phyloP scores from a whole-genome alignment of 2,329 filamentous ascomycete genomes.

The Neonectria neomacrospora region DNA sequence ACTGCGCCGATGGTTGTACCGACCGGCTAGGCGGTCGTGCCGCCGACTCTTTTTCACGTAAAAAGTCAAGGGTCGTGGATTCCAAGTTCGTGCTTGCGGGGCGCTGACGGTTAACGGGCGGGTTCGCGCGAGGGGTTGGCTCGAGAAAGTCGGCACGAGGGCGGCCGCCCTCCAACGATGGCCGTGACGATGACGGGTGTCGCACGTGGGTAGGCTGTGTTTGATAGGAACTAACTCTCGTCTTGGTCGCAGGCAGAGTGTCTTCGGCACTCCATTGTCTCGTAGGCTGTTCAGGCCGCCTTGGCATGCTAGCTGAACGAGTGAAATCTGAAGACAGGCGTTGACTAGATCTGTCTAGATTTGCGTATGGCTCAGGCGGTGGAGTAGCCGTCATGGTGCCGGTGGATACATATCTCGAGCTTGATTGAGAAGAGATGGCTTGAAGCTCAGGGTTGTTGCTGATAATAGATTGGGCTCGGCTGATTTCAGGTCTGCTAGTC shows the following conservation, averaged over 20 bases:
- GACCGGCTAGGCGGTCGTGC: slow-evolving; percentile 52
- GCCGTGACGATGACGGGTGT: slow-evolving; percentile 41
- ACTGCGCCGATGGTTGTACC: slow-evolving; percentile 35
- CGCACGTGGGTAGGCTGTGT: slow-evolving; percentile 42
- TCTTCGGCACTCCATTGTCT: slow-evolving; percentile 36
- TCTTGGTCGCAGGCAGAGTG: slow-evolving; percentile 27
- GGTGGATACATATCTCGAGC: slow-evolving; percentile 61
- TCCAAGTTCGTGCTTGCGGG: slow-evolving; percentile 87
- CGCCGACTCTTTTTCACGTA: slow-evolving; percentile 78
- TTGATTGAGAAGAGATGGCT: slow-evolving; percentile 62
- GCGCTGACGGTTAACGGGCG: slow-evolving; percentile 65
- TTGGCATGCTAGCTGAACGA: slow-evolving; percentile 45
- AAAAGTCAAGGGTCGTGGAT: slow-evolving; percentile 78
- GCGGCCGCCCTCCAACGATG: slow-evolving; percentile 43
- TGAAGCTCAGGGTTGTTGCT: slow-evolving; percentile 71
- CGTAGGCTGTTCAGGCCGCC: slow-evolving; percentile 37
- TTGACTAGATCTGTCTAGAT: slow-evolving; percentile 30
- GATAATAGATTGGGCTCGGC: slow-evolving; percentile 72
- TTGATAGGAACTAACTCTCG: slow-evolving; percentile 43
- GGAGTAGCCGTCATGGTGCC: slow-evolving; percentile 83
- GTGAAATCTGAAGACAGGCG: slow-evolving; percentile 38
- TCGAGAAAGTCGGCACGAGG: slow-evolving; percentile 44
- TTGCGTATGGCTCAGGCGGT: slow-evolving; percentile 55
- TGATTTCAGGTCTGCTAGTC: slow-evolving; percentile 61
- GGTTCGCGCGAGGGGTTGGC: slow-evolving; percentile 35